phyloP scores from a whole-genome alignment of 108 stramenopile species.

The Pseudonitzschia multistriata region DNA sequence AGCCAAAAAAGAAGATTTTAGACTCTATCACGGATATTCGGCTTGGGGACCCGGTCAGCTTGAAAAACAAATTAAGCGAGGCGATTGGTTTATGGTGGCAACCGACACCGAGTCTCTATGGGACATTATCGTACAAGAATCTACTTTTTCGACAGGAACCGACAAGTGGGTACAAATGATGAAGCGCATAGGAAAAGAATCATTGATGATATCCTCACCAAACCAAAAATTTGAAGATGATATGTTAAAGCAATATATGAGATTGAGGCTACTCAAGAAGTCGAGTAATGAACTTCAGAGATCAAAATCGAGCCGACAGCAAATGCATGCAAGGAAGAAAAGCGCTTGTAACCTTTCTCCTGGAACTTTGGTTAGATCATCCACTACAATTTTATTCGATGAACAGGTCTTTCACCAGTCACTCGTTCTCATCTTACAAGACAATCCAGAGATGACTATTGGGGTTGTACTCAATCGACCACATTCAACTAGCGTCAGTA shows the following conservation, averaged over 20 bases:
- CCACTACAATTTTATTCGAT: conserved; percentile 66
- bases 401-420: conserved; percentile 82
- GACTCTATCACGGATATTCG: conserved; percentile 39
- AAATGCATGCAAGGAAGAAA: background rate
- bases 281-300: conserved; percentile 14
- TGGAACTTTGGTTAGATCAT: conserved; percentile 58
- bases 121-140: conserved; percentile 1
- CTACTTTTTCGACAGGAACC: conserved; percentile 52
- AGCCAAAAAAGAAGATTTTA: conserved; percentile 27
- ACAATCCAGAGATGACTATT: conserved; percentile 58
- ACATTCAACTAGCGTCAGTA: conserved; percentile 44
- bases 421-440: conserved; percentile 56
- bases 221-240: conserved; percentile 67
- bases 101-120: conserved; percentile 58
- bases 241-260: conserved; percentile 82
- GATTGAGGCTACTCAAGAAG: conserved; percentile 4
- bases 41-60: conserved; percentile 65
- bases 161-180: conserved; percentile 69
- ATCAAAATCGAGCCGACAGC: background rate
- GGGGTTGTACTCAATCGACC: conserved; percentile 79
- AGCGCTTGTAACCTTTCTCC: conserved; percentile 8
- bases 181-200: conserved; percentile 31
- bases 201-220: background rate
- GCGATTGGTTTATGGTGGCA: conserved; percentile 85
- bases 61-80: conserved; percentile 67